Evolutionary conservation across 495 filamentous ascomycete genomes (phyloP), one percentile per base, ranked within the genome.

Genomic region (Barbatosphaeria neglecta): DNA sequence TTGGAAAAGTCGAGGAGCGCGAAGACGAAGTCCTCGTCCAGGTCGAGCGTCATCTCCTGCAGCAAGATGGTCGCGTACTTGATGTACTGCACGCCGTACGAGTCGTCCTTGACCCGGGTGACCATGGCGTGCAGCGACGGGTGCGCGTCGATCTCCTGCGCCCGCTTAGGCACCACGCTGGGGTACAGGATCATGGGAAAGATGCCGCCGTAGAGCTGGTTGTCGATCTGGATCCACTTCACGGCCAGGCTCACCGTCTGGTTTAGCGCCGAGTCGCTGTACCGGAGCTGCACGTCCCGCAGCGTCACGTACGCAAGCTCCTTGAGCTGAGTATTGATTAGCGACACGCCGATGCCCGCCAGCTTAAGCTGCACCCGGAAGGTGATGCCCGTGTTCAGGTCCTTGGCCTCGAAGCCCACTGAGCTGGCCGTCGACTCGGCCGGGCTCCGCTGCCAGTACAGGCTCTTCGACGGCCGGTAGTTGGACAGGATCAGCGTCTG

Each of bases 191-290:
- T 81, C 64, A 98, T 94, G 0, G 92, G 92, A 74, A 98, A 98
- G 52, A 98, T 88, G 13, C 92, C 92, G 37, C 92, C 92, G 58
- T 97, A 98, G 20, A 98, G 81, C 59, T 98, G 92, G 58, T 98
- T 98, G 68, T 98, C 92, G 57, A 98, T 90, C 63, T 98, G 92
- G 41, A 98, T 89, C 92, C 92, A 98, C 63, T 96, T 97, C 62
- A 95, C 84, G 0, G 85, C 84, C 9, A 87, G 74, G 41, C 84
- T 87, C 47, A 96, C 64, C 5, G 87, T 96, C 65, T 97, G 92
- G 59, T 92, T 95, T 11, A 96, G 68, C 22, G 76, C 70, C n/a
- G 93, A 96, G 59, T 97, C 92, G 46, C 78, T 84, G 58, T 86
- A 93, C 52, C 90, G 90, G 53, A 97, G 70, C 55, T 92, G 82